These are phyloP conservation scores for Papilionanthe hybrid DNA, from an alignment of 116 monocot genomes.

Conservation along the genomic window DNA sequence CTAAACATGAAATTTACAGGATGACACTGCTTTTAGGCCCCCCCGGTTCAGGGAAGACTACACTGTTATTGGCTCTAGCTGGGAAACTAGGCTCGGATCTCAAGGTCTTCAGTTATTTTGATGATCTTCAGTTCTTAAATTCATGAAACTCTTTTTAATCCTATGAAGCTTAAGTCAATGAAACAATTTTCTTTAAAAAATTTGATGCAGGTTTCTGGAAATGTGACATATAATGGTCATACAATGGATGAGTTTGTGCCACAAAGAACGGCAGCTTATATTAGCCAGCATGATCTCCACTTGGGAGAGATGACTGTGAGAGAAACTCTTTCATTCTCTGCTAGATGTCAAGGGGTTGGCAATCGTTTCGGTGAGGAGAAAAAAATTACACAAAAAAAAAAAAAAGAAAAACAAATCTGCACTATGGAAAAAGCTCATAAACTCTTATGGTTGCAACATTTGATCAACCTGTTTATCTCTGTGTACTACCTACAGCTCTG, in stretches of 20 bases:
- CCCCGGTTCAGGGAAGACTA: conserved; percentile 17
- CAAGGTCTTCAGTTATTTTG: conserved; percentile 3
- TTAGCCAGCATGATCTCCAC: conserved; percentile 43
- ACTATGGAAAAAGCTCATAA: not conserved
- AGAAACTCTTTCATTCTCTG: conserved; percentile 43
- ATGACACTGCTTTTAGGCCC: conserved; percentile 21
- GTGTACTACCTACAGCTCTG: conserved; percentile 23
- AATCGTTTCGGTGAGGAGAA: conserved; percentile 30
- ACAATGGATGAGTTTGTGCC: conserved; percentile 38
- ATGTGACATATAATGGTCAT: conserved; percentile 43
- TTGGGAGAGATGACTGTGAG: conserved; percentile 50
- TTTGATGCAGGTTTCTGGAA: conserved; percentile 21
- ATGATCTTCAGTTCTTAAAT: not conserved
- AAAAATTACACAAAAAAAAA: no score
- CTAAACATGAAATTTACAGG: not conserved
- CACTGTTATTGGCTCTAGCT: conserved; percentile 17
- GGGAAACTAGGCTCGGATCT: conserved; percentile 18
- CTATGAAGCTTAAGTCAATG: no score
- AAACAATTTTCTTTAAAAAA: not conserved
- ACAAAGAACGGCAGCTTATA: conserved; percentile 31
- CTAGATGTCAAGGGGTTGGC: conserved; percentile 44
- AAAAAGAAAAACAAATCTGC: not conserved
- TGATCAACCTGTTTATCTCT: not conserved
- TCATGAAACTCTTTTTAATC: not conserved
- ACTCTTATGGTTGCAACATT: not conserved